Evolutionary conservation across 2,329 filamentous ascomycete genomes (phyloP).

Genomic region (Apiospora malaysiana): DNA sequence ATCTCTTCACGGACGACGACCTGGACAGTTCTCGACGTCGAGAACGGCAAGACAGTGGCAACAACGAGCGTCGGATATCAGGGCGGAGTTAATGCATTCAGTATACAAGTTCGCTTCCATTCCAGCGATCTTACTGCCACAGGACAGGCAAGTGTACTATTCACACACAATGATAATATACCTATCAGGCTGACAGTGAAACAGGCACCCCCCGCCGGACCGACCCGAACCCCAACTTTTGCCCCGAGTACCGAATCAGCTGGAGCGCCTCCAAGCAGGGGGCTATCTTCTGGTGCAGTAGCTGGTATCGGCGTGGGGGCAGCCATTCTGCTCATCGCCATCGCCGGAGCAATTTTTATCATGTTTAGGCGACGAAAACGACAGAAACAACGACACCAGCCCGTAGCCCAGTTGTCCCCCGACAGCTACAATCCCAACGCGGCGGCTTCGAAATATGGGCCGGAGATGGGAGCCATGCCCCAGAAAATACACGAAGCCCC

Average conservation of each 20-base stretch:
- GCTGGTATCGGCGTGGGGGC: neutral
- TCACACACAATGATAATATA: accelerated
- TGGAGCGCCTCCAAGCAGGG: neutral
- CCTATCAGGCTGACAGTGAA: neutral
- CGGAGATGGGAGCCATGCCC: neutral
- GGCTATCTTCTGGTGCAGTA: neutral
- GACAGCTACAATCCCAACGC: neutral
- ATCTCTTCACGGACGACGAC: neutral
- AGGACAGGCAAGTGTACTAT: neutral
- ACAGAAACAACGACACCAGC: neutral
- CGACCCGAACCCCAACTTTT: neutral
- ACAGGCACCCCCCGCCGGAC: neutral
- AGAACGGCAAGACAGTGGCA: neutral
- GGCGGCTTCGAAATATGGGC: neutral
- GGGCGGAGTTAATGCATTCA: slow-evolving; percentile 31
- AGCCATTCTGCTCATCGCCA: neutral
- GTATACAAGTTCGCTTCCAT: slow-evolving; percentile 30
- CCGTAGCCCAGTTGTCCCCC: neutral
- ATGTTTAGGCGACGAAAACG: neutral
- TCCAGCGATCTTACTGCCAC: slow-evolving; percentile 30
- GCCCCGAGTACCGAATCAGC: neutral
- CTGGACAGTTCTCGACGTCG: neutral
- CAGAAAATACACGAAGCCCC: neutral
- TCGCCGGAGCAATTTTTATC: neutral
- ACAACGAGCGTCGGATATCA: slow-evolving; percentile 5